These are phyloP conservation scores for Aspergillus baeticus DNA, from an alignment of 495 filamentous ascomycete species.

Conservation along the genomic window DNA sequence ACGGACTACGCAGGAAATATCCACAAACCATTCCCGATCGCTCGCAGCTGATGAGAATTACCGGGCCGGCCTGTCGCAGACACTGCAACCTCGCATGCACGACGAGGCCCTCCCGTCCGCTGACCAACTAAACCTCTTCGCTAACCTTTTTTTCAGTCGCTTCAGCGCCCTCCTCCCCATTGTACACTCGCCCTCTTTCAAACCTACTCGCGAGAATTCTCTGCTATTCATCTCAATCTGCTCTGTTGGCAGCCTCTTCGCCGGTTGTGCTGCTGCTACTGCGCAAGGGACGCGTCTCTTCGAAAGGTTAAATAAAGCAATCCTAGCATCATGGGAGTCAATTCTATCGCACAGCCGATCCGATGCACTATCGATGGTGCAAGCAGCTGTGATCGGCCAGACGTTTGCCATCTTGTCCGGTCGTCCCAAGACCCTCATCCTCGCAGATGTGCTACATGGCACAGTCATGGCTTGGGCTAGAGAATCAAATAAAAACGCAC, in stretches of 20 bases:
- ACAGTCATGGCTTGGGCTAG: constrained; percentile 40
- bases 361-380: constrained; percentile 35
- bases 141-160: constrained; percentile 29
- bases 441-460: constrained; percentile 37
- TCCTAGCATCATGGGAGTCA: constrained; percentile 33
- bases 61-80: constrained; percentile 25
- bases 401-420: constrained; percentile 40
- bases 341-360: constrained; percentile 19
- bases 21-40: neutral
- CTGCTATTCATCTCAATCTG: constrained; percentile 33
- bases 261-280: constrained; percentile 26
- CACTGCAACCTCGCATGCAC: constrained; percentile 23
- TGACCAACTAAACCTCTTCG: constrained; percentile 29
- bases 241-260: constrained; percentile 35
- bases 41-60: constrained; percentile 25
- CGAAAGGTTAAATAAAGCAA: constrained; percentile 35
- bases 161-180: constrained; percentile 31
- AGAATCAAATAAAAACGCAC: constrained; percentile 19
- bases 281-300: constrained; percentile 30
- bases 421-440: constrained; percentile 23
- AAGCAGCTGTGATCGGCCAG: constrained; percentile 38
- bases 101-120: constrained; percentile 26
- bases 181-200: constrained; percentile 30
- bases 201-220: constrained; percentile 27
- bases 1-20: neutral